Percentiles rank a stretch among this genome's conserved stretches.
Evolutionary conservation across 768 basidiomycete species (phyloP).

Genomic region (Lactifluus rugatus): DNA sequence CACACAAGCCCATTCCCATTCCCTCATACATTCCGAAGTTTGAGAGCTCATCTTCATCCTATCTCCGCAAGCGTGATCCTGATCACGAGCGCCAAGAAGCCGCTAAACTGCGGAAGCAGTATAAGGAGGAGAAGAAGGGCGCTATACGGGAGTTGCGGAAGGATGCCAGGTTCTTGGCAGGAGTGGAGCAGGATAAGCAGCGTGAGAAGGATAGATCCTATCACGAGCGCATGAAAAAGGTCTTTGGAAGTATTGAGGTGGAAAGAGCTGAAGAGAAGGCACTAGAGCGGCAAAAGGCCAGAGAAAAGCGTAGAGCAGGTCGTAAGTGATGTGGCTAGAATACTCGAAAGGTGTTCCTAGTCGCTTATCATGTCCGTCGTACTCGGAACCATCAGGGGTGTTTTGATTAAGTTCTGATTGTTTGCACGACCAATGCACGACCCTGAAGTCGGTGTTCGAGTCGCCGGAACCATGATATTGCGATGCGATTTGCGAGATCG

Average conservation of each 20-base stretch:
- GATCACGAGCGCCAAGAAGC: constrained; percentile 86
- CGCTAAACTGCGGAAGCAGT: constrained; percentile 74
- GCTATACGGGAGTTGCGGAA: constrained; percentile 94
- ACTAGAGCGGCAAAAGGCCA: constrained; percentile 73
- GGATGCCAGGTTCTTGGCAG: constrained; percentile 88
- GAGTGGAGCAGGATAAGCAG: constrained; percentile 77
- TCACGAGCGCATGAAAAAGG: constrained; percentile 74
- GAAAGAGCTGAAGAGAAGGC: constrained; percentile 95
- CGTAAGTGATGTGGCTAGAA: constrained; percentile 40
- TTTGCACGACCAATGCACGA: neutral
- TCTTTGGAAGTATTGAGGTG: constrained; percentile 63
- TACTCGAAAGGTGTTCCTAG: neutral
- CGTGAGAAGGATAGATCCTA: constrained; percentile 77
- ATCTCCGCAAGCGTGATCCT: constrained; percentile 75
- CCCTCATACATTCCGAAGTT: constrained; percentile 92
- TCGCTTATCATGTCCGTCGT: neutral
- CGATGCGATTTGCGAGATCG: too few relatives aligned
- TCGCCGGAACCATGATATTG: too few relatives aligned
- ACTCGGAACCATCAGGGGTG: neutral
- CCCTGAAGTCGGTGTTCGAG: too few relatives aligned
- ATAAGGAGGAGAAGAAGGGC: constrained; percentile 94
- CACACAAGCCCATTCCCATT: constrained; percentile 95
- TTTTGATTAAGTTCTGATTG: neutral
- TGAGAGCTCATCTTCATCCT: constrained; percentile 63
- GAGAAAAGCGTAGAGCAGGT: constrained; percentile 68